Percentiles rank a stretch among this genome's conserved stretches.
phyloP scores from a whole-genome alignment of 805 yeast genomes.

The Starmerella lactis-condensi region DNA sequence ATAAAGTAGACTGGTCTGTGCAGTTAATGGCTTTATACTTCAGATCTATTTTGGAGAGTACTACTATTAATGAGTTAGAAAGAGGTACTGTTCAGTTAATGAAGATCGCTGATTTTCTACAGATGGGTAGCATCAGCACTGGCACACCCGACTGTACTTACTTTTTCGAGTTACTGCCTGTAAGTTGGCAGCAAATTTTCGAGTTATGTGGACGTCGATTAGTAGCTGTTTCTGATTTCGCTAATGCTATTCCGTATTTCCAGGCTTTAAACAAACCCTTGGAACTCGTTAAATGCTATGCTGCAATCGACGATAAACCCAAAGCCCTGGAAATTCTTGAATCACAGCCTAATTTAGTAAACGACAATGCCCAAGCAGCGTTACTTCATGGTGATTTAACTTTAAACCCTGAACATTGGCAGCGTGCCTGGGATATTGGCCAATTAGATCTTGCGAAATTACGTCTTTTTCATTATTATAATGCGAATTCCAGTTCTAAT shows the following conservation, averaged over 20 bases:
- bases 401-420: conserved; percentile 61
- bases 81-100: conserved; percentile 89
- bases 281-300: conserved; percentile 80
- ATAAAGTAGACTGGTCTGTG: conserved; percentile 49
- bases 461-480: conserved; percentile 49
- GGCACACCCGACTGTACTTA: too few species aligned
- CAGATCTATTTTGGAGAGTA: conserved; percentile 66
- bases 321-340: conserved; percentile 45
- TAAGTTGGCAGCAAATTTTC: conserved; percentile 78
- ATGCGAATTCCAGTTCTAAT: conserved; percentile 33
- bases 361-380: conserved; percentile 66
- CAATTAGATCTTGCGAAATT: conserved; percentile 71
- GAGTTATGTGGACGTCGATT: conserved; percentile 65
- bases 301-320: conserved; percentile 57
- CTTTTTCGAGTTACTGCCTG: conserved; percentile 53
- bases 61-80: conserved; percentile 70
- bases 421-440: conserved; percentile 71
- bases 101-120: conserved; percentile 47
- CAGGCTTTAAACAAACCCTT: conserved; percentile 55
- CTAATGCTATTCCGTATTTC: conserved; percentile 77
- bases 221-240: conserved; percentile 65
- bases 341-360: conserved; percentile 35
- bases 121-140: conserved; percentile 36
- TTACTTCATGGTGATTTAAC: conserved; percentile 73
- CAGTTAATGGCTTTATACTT: conserved; percentile 78